Conservation (phyloP, 768 basidiomycete genomes). For the Mycena indigotica region DNA sequence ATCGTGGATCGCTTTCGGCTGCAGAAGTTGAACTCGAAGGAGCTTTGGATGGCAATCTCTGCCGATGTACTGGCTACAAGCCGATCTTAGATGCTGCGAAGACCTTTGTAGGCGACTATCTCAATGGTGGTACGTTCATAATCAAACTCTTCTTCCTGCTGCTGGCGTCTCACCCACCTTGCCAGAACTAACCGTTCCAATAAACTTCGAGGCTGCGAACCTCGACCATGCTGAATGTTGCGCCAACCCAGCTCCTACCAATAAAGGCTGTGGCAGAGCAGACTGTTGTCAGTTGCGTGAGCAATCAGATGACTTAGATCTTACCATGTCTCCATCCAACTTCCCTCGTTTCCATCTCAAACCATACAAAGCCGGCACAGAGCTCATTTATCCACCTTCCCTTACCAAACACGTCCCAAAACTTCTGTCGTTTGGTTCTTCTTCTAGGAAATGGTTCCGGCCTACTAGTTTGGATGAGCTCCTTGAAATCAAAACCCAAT, state of each 20-base stretch:
- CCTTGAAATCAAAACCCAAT: slow-evolving; percentile 17
- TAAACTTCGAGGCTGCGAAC: slow-evolving; percentile 23
- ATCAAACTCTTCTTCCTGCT: too few relatives aligned
- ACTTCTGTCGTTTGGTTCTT: slow-evolving; percentile 20
- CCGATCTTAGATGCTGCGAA: slow-evolving; percentile 24
- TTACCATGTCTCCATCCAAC: slow-evolving; percentile 3
- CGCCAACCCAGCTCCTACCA: slow-evolving; percentile 13
- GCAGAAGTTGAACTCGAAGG: slow-evolving; percentile 24
- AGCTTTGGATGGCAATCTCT: slow-evolving; percentile 22
- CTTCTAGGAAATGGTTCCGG: slow-evolving; percentile 19
- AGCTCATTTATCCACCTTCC: slow-evolving; percentile 23
- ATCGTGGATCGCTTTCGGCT: slow-evolving; percentile 21
- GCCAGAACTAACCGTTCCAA: slow-evolving; percentile 16
- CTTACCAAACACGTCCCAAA: slow-evolving; percentile 15
- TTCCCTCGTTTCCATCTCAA: slow-evolving; percentile 25
- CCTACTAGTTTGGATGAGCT: slow-evolving; percentile 22
- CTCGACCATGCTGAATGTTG: slow-evolving; percentile 19
- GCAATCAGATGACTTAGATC: neutral
- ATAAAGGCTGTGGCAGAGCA: slow-evolving; percentile 19
- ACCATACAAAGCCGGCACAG: slow-evolving; percentile 20
- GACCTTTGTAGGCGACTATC: slow-evolving; percentile 25
- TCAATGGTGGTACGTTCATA: slow-evolving; percentile 6
- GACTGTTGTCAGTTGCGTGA: slow-evolving; percentile 21
- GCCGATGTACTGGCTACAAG: slow-evolving; percentile 24
- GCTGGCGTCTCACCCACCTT: neutral